Percentiles rank a stretch among this genome's conserved stretches.
Evolutionary conservation across 2,329 filamentous ascomycete genomes (phyloP).

Genomic region (Didymella segeticola): DNA sequence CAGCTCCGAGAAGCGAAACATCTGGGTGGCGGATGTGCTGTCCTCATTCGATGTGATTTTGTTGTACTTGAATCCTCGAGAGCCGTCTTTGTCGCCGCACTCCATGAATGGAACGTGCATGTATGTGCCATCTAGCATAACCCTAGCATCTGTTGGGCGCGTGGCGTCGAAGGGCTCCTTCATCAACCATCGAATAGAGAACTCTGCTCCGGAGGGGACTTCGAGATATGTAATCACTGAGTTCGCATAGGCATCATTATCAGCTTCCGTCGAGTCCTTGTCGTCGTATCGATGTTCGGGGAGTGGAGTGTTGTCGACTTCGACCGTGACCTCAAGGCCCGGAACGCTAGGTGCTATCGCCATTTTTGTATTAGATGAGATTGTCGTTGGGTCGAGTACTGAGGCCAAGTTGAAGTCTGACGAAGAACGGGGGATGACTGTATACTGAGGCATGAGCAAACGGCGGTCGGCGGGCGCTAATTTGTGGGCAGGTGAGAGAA

Average conservation of each 20-base stretch:
- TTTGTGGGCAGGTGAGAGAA: not conserved
- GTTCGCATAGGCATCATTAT: not conserved
- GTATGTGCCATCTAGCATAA: not conserved
- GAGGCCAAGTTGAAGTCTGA: not conserved
- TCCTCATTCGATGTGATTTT: not conserved
- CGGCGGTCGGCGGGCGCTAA: not conserved
- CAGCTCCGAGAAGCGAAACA: constrained; percentile 31
- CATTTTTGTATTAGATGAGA: constrained; percentile 15
- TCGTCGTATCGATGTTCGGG: constrained; percentile 40
- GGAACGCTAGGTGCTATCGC: constrained; percentile 21
- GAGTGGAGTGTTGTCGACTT: constrained; percentile 22
- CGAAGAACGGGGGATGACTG: not conserved
- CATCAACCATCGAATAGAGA: constrained; percentile 21
- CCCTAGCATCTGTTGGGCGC: not conserved
- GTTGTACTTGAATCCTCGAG: not conserved
- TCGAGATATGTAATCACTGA: constrained; percentile 43
- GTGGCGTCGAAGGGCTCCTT: constrained; percentile 20
- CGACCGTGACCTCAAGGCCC: constrained; percentile 24
- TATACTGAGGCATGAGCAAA: not conserved
- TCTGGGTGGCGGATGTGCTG: constrained; percentile 3
- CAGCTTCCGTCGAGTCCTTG: not conserved
- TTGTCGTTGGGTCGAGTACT: not conserved
- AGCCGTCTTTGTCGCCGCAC: not conserved
- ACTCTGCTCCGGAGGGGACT: constrained; percentile 29
- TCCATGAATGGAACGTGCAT: not conserved